Conservation (phyloP, 306 rosid genomes). For the Trifolium dubium region DNA sequence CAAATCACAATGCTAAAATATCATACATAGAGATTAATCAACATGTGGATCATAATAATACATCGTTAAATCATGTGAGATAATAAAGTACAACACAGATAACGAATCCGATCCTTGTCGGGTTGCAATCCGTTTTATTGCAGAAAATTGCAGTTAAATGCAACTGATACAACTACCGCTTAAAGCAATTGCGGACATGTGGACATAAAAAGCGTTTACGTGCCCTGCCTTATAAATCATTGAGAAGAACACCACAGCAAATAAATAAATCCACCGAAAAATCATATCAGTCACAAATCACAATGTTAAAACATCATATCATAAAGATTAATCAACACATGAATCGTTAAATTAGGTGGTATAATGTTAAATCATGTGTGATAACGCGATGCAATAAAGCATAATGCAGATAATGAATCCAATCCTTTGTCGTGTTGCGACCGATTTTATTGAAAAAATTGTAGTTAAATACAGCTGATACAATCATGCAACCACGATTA, state of each 20-base stretch:
- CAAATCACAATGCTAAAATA: no score
- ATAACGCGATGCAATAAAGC: background rate
- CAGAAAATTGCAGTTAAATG: background rate
- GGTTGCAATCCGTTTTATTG: background rate
- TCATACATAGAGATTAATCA: no score
- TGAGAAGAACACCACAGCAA: conserved; percentile 29
- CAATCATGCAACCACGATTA: background rate
- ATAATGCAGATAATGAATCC: conserved; percentile 34
- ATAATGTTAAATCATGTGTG: conserved; percentile 25
- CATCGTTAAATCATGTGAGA: no score
- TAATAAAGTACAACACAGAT: no score
- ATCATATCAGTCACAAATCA: background rate
- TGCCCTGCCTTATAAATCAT: background rate
- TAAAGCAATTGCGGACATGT: background rate
- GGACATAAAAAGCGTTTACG: background rate
- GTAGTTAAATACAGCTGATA: no score
- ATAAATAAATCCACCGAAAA: conserved; percentile 23
- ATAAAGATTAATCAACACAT: conserved; percentile 41
- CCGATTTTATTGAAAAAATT: no score
- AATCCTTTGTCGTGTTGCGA: background rate
- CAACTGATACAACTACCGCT: background rate
- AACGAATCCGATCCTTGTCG: background rate
- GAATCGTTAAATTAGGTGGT: conserved; percentile 23
- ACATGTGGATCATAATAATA: no score
- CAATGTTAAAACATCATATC: conserved; percentile 45